Evolutionary conservation across 163 green algal genomes (phyloP).

Genomic region (Scenedesmus sp.): DNA sequence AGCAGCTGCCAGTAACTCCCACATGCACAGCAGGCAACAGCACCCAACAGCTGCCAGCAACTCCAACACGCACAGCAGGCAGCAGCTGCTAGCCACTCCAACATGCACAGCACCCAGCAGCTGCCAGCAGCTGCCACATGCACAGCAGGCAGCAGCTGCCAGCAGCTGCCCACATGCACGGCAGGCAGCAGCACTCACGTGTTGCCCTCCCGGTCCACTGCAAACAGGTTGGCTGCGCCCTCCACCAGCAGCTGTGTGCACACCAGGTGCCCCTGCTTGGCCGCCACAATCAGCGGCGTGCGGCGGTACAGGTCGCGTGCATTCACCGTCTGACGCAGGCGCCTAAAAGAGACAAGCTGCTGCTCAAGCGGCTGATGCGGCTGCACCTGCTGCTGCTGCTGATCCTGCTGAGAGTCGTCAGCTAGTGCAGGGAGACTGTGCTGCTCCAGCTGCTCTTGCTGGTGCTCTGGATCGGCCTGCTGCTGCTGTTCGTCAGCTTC

Average conservation of each 20-base stretch:
- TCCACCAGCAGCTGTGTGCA: conserved; percentile 35
- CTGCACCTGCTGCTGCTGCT: conserved; percentile 22
- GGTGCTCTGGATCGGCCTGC: background rate
- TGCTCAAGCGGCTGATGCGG: conserved; percentile 3
- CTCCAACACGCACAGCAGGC: too few relatives aligned
- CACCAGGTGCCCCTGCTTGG: conserved; percentile 51
- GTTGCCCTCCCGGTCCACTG: conserved; percentile 47
- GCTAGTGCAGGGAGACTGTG: background rate
- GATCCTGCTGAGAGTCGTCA: background rate
- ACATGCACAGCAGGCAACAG: too few relatives aligned
- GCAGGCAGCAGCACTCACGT: conserved; percentile 28
- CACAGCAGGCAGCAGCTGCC: background rate
- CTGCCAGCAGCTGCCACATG: too few relatives aligned
- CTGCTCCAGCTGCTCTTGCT: background rate
- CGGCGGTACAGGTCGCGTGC: conserved; percentile 32
- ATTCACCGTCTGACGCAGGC: conserved; percentile 45
- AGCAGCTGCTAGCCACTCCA: too few relatives aligned
- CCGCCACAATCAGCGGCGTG: conserved; percentile 50
- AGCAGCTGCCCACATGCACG: background rate
- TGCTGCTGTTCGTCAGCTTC: background rate
- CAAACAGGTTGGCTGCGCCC: conserved; percentile 49
- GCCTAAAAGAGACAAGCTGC: conserved; percentile 20
- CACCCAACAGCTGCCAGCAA: too few relatives aligned
- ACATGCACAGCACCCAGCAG: too few relatives aligned
- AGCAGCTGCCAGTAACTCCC: too few relatives aligned